Evolutionary conservation across 2,329 filamentous ascomycete species (phyloP).

Genomic region (Thielaviopsis punctulata): DNA sequence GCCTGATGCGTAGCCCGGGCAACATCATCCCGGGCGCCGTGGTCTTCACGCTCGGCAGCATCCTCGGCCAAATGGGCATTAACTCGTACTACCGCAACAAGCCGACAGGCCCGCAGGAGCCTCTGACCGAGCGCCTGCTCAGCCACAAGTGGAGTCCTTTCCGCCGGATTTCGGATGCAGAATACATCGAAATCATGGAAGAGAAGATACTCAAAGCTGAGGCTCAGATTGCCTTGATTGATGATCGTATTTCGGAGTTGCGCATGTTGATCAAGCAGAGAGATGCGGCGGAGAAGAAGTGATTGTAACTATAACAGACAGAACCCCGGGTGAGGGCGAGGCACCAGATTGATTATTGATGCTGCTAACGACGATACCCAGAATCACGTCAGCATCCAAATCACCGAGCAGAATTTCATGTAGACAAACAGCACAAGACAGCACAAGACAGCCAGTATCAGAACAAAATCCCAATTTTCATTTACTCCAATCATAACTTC

Average conservation of each 20-base stretch:
- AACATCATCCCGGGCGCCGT: slow-evolving; percentile 35
- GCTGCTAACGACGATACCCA: background rate
- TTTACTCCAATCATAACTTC: background rate
- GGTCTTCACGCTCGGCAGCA: slow-evolving; percentile 28
- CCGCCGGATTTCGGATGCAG: slow-evolving; percentile 49
- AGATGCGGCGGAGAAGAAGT: background rate
- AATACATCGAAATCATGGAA: slow-evolving; percentile 53
- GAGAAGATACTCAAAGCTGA: slow-evolving; percentile 57
- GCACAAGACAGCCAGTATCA: background rate
- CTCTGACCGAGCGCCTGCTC: slow-evolving; percentile 20
- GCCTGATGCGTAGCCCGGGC: slow-evolving; percentile 34
- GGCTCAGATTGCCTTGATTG: slow-evolving; percentile 59
- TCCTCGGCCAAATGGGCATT: slow-evolving; percentile 23
- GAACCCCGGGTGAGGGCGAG: background rate
- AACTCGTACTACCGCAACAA: slow-evolving; percentile 22
- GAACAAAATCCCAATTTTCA: background rate
- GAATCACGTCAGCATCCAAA: background rate
- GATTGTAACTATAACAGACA: background rate
- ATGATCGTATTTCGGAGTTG: slow-evolving; percentile 48
- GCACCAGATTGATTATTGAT: background rate
- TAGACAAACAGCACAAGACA: background rate
- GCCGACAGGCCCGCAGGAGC: slow-evolving; percentile 16
- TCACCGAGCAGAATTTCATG: background rate
- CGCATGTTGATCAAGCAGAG: slow-evolving; percentile 10
- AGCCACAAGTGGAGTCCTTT: slow-evolving; percentile 57